Evolutionary conservation across 1,284 basidiomycete genomes (phyloP), one percentile per base, ranked within the genome.

Genomic region (Papiliotrema fonsecae): DNA sequence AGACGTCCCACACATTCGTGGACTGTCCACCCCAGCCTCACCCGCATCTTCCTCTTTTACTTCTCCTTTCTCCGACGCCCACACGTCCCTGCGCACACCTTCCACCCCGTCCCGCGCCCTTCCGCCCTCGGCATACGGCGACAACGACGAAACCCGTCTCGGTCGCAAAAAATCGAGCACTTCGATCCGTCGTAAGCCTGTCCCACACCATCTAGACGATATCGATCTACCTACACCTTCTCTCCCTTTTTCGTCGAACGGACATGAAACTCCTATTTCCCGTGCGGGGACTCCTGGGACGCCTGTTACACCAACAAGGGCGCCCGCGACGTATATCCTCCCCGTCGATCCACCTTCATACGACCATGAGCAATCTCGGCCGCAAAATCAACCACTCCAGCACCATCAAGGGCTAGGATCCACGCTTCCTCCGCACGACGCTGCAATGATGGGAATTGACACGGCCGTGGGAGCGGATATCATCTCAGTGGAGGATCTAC

Each of bases 141-240:
- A n/a, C n/a, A n/a, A n/a, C n/a, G n/a, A n/a, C n/a, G n/a, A n/a
- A n/a, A n/a, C n/a, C n/a, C n/a, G n/a, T n/a, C n/a, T 5, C 34
- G 30, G 30, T 41, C 43, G 11, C 16, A 24, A 25, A 19, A 56
- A 56, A 39, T 60, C 58, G 9, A 55, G 34, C 19, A 48, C 47
- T 9, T 56, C 55, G 11, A 54, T 60, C 44, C 56, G 47, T 7
- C 52, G 61, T 27, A 63, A 63, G 44, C 58, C 61, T n/a, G 61
- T 61, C 11, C 55, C 58, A 6, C 32, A 43, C 44, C 43, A 13
- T 25, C 35, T 18, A 42, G 35, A 41, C 24, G 27, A 38, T 7
- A 22, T 7, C 19, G n/a, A 19, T 7, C 21, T 18, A 39, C 41
- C 19, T 19, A 45, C 28, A 35, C 44, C 30, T 14, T 49, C 47